Conservation (phyloP, 1,139 yeast species). For the Lodderomyces parapsilosis region DNA sequence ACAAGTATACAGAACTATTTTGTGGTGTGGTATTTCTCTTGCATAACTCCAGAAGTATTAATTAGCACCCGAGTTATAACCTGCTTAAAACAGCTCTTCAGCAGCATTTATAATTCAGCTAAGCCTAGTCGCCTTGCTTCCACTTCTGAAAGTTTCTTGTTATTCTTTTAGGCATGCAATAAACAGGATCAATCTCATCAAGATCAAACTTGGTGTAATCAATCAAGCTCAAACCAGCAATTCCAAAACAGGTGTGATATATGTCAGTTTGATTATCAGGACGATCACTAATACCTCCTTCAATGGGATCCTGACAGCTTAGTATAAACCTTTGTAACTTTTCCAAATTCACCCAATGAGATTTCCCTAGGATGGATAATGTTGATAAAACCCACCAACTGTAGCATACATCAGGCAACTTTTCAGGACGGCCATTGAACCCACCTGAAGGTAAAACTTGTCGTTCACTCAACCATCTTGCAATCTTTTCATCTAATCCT, state of each 20-base stretch:
- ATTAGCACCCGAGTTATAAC: too few species aligned
- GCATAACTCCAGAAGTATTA: too few species aligned
- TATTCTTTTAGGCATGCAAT: constrained; percentile 69
- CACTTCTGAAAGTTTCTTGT: constrained; percentile 50
- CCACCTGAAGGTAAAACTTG: constrained; percentile 87
- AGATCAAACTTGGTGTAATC: constrained; percentile 52
- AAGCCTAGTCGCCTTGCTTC: constrained; percentile 18
- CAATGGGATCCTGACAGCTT: constrained; percentile 69
- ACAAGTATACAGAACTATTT: too few species aligned
- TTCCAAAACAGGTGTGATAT: constrained; percentile 87
- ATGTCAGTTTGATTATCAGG: constrained; percentile 91
- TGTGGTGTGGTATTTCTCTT: too few species aligned
- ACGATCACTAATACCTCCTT: constrained; percentile 92
- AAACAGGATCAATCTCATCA: constrained; percentile 72
- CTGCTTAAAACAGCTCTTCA: background rate
- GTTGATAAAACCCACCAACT: constrained; percentile 97
- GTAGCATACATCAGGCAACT: constrained; percentile 93
- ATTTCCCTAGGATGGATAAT: constrained; percentile 61
- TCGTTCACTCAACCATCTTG: constrained; percentile 82
- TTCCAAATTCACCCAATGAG: constrained; percentile 72
- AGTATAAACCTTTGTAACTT: constrained; percentile 67
- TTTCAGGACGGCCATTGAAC: constrained; percentile 93
- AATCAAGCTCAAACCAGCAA: constrained; percentile 80
- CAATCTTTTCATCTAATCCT: constrained; percentile 41
- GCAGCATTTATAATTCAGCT: too few species aligned